phyloP scores from a whole-genome alignment of 495 filamentous ascomycete genomes.

The Recurvomyces mirabilis region DNA sequence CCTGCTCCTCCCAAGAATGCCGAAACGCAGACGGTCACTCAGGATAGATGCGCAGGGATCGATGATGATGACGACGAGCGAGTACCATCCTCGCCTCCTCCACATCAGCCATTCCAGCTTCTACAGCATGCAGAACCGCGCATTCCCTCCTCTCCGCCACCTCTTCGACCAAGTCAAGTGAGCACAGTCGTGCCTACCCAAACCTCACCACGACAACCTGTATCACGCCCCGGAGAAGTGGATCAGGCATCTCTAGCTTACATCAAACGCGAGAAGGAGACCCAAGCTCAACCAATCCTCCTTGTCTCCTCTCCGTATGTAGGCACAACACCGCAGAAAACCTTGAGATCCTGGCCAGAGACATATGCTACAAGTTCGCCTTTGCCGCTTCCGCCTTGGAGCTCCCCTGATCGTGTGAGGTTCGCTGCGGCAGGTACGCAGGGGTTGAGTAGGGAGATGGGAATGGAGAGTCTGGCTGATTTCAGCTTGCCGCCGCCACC shows the following conservation, averaged over 20 bases:
- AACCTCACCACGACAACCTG: neutral
- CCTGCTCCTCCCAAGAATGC: too few species aligned
- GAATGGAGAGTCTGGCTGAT: neutral
- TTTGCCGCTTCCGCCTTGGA: conserved; percentile 11
- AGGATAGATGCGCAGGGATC: neutral
- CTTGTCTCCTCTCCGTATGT: neutral
- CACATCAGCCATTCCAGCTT: neutral
- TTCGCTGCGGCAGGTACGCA: neutral
- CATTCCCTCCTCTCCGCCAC: conserved; percentile 6
- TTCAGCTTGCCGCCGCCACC: conserved; percentile 8
- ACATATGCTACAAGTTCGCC: conserved; percentile 2
- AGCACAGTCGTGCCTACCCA: conserved; percentile 14
- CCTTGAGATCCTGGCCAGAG: neutral
- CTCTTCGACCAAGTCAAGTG: conserved; percentile 2
- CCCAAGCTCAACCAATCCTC: neutral
- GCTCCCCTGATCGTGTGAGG: neutral
- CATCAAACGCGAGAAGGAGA: neutral
- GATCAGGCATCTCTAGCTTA: neutral
- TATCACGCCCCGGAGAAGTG: too few species aligned
- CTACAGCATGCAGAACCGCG: neutral
- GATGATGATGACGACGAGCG: neutral
- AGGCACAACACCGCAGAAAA: neutral
- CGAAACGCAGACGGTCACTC: too few species aligned
- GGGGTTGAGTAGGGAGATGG: neutral
- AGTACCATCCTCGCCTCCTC: conserved; percentile 4